Percentiles rank a stretch among this genome's conserved stretches.
These are phyloP conservation scores for Fallopia convolvulus DNA, from an alignment of 148 eudicot species.

Conservation along the genomic window DNA sequence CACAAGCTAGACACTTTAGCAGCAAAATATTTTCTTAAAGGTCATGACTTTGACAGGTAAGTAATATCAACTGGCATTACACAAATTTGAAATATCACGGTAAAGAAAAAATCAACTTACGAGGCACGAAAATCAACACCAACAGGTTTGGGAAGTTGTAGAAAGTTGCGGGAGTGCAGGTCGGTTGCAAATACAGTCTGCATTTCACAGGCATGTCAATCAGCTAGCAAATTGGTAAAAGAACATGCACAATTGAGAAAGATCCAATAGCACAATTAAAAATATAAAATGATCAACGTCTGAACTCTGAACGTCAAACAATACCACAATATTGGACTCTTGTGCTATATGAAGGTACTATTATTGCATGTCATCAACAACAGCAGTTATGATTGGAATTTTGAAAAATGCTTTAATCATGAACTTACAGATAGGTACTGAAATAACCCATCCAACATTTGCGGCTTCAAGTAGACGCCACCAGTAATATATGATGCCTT, in stretches of 20 bases:
- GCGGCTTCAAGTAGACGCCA: slow-evolving; percentile 95
- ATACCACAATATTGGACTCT: background rate
- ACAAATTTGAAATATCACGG: background rate
- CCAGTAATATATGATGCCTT: slow-evolving; percentile 97
- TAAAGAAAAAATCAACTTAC: slow-evolving; percentile 40
- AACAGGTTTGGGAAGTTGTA: slow-evolving; percentile 78
- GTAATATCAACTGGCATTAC: background rate
- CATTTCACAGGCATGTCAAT: slow-evolving; percentile 18
- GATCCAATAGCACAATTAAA: background rate
- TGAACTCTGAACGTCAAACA: background rate
- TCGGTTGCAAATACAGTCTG: slow-evolving; percentile 93
- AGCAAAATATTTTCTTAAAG: background rate
- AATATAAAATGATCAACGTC: background rate
- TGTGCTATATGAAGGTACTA: background rate
- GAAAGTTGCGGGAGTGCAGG: slow-evolving; percentile 75
- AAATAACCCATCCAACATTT: slow-evolving; percentile 70
- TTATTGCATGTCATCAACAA: background rate
- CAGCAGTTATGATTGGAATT: background rate
- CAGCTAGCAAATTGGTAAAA: background rate
- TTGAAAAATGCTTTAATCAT: background rate
- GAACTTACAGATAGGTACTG: slow-evolving; percentile 79
- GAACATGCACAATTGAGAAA: background rate
- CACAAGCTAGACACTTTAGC: background rate
- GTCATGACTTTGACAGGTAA: background rate
- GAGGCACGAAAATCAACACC: slow-evolving; percentile 99